Conservation (phyloP, 176 grass and related monocot species). For the Paspalum notatum region DNA sequence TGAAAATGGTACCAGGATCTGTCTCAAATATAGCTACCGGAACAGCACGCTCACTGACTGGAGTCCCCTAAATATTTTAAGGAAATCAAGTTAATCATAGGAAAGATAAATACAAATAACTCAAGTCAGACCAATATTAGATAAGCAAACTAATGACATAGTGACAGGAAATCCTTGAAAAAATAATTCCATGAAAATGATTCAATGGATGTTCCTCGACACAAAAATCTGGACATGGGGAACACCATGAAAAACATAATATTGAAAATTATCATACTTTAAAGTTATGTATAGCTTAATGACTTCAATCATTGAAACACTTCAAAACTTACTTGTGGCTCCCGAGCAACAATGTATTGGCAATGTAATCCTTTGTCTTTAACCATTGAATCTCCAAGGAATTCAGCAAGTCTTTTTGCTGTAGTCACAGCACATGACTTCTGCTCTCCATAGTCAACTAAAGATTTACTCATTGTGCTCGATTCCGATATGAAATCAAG, state of each 20-base stretch:
- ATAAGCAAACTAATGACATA: constrained; percentile 23
- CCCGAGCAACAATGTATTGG: constrained; percentile 86
- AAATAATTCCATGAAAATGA: constrained; percentile 38
- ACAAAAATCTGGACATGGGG: background rate
- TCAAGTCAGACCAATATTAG: constrained; percentile 31
- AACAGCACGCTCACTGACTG: constrained; percentile 96
- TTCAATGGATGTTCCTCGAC: constrained; percentile 20
- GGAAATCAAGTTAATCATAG: constrained; percentile 42
- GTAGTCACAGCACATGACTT: constrained; percentile 98
- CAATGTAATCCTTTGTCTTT: constrained; percentile 99
- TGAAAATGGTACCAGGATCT: constrained; percentile 67
- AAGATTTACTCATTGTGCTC: constrained; percentile 98
- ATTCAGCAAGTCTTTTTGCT: constrained; percentile 88
- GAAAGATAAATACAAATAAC: constrained; percentile 27
- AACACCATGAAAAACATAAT: constrained; percentile 8
- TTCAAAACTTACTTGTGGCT: constrained; percentile 80
- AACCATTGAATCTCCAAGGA: constrained; percentile 93
- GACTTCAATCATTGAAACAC: constrained; percentile 29
- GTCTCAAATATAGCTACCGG: constrained; percentile 96
- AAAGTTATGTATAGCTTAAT: background rate
- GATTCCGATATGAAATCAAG: constrained; percentile 96
- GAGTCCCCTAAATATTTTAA: constrained; percentile 82
- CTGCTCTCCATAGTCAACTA: constrained; percentile 90
- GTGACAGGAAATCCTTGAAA: background rate
- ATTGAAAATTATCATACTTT: background rate